Evolutionary conservation across 31 red algal genomes (phyloP), one percentile per base, ranked within the genome.

Genomic region (Porphyra umbilicalis): DNA sequence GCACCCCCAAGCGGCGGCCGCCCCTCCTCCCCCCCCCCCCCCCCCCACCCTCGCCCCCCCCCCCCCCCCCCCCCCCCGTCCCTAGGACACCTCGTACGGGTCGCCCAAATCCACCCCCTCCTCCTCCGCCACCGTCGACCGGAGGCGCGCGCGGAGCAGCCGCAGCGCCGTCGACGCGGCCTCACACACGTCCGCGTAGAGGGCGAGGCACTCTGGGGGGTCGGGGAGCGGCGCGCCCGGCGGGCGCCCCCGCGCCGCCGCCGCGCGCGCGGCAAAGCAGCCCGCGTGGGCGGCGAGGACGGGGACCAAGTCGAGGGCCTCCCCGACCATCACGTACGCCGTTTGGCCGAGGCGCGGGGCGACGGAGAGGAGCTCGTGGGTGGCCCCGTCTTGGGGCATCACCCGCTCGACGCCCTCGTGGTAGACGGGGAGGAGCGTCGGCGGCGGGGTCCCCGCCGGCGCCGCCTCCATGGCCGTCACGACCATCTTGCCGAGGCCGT

Each of bases 361-460:
- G 0, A 88, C 42, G 11, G 77, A 85, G 40, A 90, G 16, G 30
- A 94, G 79, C 35, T 86, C 85, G 75, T 98, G 85, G 25, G 89
- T 90, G 25, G 85, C 85, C 31, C n/a, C 76, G 25, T 87, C 82
- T 82, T 98, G 96, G 0, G 96, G 96, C 96, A 98, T 98, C 25
- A 98, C 92, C 34, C 84, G 81, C 77, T 98, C 92, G 83, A 95
- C 84, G 42, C 96, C 96, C 89, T 98, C 92, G 83, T 98, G 96
- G 79, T 98, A 98, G 68, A 98, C 82, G 33, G 96, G 96, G 32
- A 97, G 32, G 44, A 98, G 81, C 11, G 95, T 77, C 25, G 57
- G 57, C 57, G 57, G 57, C 2, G 92, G 92, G 14, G 89, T 38
- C 34, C 81, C 89, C 57, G 77, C 79, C 7, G 77, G 57, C 11